Evolutionary conservation across 116 monocot genomes (phyloP).

Genomic region (Cymodocea nodosa): DNA sequence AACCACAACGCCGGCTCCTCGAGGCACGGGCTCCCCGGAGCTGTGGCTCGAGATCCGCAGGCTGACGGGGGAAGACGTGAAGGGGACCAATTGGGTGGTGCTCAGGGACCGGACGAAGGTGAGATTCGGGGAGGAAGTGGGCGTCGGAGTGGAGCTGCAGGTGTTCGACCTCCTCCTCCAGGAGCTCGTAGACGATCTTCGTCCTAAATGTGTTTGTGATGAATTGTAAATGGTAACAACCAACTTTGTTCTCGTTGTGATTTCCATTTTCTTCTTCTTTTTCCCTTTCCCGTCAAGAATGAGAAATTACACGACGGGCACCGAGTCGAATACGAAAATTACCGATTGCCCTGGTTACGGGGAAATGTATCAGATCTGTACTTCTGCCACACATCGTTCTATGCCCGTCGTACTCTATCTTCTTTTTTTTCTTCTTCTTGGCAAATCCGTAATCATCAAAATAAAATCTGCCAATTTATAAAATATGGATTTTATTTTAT

Average conservation of each 20-base stretch:
- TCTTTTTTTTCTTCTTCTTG: too few species aligned
- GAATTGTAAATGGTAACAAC: slow-evolving; percentile 1
- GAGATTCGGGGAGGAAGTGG: background rate
- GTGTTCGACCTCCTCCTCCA: slow-evolving; percentile 3
- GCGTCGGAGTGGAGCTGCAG: background rate
- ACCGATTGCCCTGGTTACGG: too few species aligned
- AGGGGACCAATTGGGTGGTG: background rate
- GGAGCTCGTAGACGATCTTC: slow-evolving; percentile 1
- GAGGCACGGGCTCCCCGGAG: background rate
- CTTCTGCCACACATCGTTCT: too few species aligned
- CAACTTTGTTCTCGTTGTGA: background rate
- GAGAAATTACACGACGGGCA: too few species aligned
- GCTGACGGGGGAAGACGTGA: slow-evolving; percentile 3
- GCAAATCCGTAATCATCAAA: too few species aligned
- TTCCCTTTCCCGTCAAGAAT: too few species aligned
- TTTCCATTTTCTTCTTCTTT: too few species aligned
- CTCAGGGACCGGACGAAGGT: background rate
- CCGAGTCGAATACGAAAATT: too few species aligned
- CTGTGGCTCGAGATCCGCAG: slow-evolving; percentile 1
- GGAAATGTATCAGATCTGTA: too few species aligned
- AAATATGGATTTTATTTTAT: too few species aligned
- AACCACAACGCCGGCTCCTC: background rate
- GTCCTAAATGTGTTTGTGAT: background rate
- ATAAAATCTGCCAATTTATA: too few species aligned
- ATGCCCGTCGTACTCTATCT: too few species aligned